These are phyloP conservation scores for Bruguiera hainesii DNA, from an alignment of 441 rosid species.

Conservation along the genomic window DNA sequence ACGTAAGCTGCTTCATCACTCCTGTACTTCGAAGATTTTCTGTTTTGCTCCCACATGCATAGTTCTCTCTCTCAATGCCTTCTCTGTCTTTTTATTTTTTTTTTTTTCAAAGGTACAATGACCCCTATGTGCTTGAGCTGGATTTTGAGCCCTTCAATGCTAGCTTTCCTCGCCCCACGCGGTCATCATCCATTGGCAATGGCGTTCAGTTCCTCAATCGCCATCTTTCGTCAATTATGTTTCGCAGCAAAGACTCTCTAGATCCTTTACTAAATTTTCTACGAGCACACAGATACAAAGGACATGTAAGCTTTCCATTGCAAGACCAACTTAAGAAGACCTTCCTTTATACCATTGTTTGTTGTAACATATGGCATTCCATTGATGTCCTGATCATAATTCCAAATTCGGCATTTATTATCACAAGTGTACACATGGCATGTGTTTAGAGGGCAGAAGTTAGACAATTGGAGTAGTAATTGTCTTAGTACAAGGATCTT, in stretches of 20 bases:
- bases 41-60: background rate
- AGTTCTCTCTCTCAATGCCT: background rate
- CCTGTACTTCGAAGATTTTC: background rate
- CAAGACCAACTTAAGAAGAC: background rate
- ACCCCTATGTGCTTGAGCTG: slow-evolving; percentile 69
- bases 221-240: slow-evolving; percentile 92
- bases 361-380: background rate
- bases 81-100: background rate
- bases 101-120: slow-evolving; percentile 30
- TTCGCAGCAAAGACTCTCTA: slow-evolving; percentile 80
- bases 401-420: background rate
- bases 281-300: slow-evolving; percentile 74
- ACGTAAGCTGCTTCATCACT: slow-evolving; percentile 31
- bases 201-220: slow-evolving; percentile 98
- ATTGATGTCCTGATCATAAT: background rate
- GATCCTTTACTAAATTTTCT: slow-evolving; percentile 88
- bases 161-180: slow-evolving; percentile 68
- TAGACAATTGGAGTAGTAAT: background rate
- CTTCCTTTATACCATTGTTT: background rate
- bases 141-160: slow-evolving; percentile 98
- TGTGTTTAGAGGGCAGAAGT: background rate
- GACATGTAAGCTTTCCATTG: slow-evolving; percentile 56
- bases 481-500: background rate
- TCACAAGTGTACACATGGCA: background rate
- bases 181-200: slow-evolving; percentile 93